Conservation (phyloP, 2,329 filamentous ascomycete species). For the Fusarium nanum region DNA sequence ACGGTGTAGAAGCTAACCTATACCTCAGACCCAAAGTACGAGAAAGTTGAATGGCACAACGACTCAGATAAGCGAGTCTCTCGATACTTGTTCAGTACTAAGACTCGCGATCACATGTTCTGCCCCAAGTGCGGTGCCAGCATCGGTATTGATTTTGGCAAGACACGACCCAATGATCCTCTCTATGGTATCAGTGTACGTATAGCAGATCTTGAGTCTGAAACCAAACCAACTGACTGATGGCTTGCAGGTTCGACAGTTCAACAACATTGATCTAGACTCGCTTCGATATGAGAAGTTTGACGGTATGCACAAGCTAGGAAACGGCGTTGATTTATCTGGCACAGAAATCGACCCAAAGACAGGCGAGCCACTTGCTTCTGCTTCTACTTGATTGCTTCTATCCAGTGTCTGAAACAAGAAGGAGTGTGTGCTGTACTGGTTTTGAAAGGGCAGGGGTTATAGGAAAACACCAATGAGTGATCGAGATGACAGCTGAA, state of each 20-base stretch:
- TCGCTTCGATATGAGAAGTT: constrained; percentile 51
- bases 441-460: background rate
- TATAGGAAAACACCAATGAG: constrained; percentile 6
- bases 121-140: constrained; percentile 60
- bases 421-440: background rate
- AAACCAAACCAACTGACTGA: constrained; percentile 5
- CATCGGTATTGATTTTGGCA: constrained; percentile 59
- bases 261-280: constrained; percentile 57
- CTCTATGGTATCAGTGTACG: constrained; percentile 60
- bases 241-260: constrained; percentile 52
- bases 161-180: constrained; percentile 37
- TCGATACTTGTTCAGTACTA: constrained; percentile 58
- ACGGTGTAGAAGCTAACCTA: background rate
- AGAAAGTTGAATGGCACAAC: constrained; percentile 58
- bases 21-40: constrained; percentile 52
- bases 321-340: constrained; percentile 53
- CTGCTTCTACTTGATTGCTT: background rate
- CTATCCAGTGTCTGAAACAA: constrained; percentile 5
- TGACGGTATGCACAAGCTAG: constrained; percentile 53
- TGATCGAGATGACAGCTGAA: constrained; percentile 34
- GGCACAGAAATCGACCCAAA: constrained; percentile 41
- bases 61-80: constrained; percentile 46
- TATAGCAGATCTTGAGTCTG: background rate
- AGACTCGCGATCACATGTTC: constrained; percentile 61
- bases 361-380: constrained; percentile 11